Percentiles rank a stretch among this genome's conserved stretches.
phyloP scores from a whole-genome alignment of 1,139 yeast species.

The Hyphopichia fennica region DNA sequence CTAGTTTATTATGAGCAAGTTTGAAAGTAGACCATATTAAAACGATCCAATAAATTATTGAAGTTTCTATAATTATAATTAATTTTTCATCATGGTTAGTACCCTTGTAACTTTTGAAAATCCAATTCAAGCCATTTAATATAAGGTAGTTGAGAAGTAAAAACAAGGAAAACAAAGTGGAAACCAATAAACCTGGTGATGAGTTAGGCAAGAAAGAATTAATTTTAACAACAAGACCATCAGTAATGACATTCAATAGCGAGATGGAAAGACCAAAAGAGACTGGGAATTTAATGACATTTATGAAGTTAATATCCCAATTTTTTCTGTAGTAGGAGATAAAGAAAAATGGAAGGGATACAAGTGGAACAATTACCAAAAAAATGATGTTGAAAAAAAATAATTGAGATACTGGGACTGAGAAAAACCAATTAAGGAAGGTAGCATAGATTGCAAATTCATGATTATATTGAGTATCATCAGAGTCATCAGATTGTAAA shows the following conservation, averaged over 20 bases:
- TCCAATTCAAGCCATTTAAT: constrained; percentile 44
- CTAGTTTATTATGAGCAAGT: constrained; percentile 36
- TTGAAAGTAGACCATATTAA: constrained; percentile 49
- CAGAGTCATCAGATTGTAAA: constrained; percentile 6
- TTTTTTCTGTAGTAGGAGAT: constrained; percentile 44
- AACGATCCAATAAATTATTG: constrained; percentile 56
- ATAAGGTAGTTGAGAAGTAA: constrained; percentile 56
- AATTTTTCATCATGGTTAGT: constrained; percentile 71
- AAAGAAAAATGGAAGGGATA: constrained; percentile 48
- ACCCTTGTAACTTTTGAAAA: constrained; percentile 50
- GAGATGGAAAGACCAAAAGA: constrained; percentile 47
- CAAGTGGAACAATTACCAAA: constrained; percentile 55
- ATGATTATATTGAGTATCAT: background rate
- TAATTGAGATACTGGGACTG: constrained; percentile 49
- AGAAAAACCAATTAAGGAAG: constrained; percentile 58
- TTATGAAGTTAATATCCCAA: constrained; percentile 48
- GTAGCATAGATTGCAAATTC: constrained; percentile 64
- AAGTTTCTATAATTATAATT: constrained; percentile 58
- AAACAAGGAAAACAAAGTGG: constrained; percentile 48
- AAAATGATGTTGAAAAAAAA: constrained; percentile 49
- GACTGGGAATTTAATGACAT: constrained; percentile 53
- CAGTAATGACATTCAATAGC: constrained; percentile 34
- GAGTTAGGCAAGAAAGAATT: constrained; percentile 66
- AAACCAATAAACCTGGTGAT: constrained; percentile 34
- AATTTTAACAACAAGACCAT: constrained; percentile 25